Percentiles rank a stretch among this genome's conserved stretches.
phyloP scores from a whole-genome alignment of 768 basidiomycete species.

The Naganishia friedmannii region DNA sequence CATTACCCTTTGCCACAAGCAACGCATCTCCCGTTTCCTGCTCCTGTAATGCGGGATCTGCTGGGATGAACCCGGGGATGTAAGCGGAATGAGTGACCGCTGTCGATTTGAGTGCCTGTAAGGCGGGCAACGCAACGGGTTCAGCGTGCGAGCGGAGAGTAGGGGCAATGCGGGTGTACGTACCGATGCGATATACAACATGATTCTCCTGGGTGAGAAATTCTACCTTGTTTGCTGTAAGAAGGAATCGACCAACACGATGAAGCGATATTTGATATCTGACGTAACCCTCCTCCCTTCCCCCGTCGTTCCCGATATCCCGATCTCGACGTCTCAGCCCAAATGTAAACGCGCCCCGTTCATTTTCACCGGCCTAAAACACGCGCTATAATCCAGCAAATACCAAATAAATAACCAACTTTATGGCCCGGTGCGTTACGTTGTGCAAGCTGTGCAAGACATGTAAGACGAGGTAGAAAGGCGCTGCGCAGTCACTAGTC shows the following conservation, averaged over 20 bases:
- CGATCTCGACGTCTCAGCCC: too few species aligned
- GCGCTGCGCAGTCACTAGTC: too few species aligned
- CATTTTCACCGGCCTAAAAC: too few species aligned
- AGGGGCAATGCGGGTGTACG: background rate
- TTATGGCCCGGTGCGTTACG: too few species aligned
- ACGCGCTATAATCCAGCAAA: too few species aligned
- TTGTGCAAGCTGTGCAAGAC: too few species aligned
- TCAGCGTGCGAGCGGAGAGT: too few species aligned
- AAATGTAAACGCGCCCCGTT: too few species aligned
- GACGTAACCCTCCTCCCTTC: background rate
- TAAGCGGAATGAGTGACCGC: slow-evolving; percentile 41
- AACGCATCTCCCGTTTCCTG: slow-evolving; percentile 27
- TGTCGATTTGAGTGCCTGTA: slow-evolving; percentile 47
- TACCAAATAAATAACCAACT: too few species aligned
- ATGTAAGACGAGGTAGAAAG: too few species aligned
- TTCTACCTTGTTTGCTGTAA: background rate
- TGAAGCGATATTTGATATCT: background rate
- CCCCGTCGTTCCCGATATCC: too few species aligned
- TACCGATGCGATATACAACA: slow-evolving; percentile 20
- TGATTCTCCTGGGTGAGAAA: background rate
- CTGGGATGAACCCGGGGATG: slow-evolving; percentile 33
- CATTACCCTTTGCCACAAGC: slow-evolving; percentile 46
- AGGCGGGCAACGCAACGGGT: too few species aligned
- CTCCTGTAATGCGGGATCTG: slow-evolving; percentile 32
- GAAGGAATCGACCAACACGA: background rate